Conservation (phyloP, 2,329 filamentous ascomycete species). For the Trichoderma citrinoviride region DNA sequence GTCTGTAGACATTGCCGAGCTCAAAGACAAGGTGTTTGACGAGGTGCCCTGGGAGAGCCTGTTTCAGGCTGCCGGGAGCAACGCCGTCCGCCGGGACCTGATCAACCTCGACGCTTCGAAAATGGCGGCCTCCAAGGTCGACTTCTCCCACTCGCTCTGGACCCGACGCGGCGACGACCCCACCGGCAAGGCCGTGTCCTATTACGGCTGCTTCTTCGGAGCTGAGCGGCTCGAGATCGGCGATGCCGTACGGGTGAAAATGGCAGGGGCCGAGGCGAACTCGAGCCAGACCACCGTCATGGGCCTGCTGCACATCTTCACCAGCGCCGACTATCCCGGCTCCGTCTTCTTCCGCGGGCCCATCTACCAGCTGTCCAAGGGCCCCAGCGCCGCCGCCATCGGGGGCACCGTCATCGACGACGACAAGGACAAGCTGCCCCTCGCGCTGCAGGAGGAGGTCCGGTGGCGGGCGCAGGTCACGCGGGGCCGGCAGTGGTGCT, state of each 20-base stretch:
- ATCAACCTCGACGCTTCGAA: constrained; percentile 51
- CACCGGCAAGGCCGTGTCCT: constrained; percentile 37
- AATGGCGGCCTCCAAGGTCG: constrained; percentile 48
- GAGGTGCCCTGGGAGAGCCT: constrained; percentile 44
- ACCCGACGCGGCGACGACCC: constrained; percentile 35
- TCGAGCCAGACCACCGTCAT: constrained; percentile 36
- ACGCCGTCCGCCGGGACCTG: constrained; percentile 41
- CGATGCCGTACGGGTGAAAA: constrained; percentile 49
- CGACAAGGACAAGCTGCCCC: constrained; percentile 43
- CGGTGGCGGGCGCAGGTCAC: constrained; percentile 40
- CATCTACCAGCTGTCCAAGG: constrained; percentile 38
- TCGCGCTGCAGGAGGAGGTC: constrained; percentile 41
- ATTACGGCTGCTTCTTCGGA: constrained; percentile 51
- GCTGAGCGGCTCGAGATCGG: constrained; percentile 49
- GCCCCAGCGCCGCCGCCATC: constrained; percentile 25
- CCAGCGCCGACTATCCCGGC: constrained; percentile 36
- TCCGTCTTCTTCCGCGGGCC: constrained; percentile 43
- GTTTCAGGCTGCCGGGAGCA: constrained; percentile 35
- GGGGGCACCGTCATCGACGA: constrained; percentile 33
- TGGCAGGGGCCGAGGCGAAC: constrained; percentile 39
- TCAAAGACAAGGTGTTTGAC: constrained; percentile 42
- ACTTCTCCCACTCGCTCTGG: constrained; percentile 51
- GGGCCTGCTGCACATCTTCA: constrained; percentile 43
- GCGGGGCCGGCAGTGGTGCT: constrained; percentile 38
- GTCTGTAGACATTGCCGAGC: constrained; percentile 38